Conservation (phyloP, 495 filamentous ascomycete genomes). For the Hypoxylon perforatum region DNA sequence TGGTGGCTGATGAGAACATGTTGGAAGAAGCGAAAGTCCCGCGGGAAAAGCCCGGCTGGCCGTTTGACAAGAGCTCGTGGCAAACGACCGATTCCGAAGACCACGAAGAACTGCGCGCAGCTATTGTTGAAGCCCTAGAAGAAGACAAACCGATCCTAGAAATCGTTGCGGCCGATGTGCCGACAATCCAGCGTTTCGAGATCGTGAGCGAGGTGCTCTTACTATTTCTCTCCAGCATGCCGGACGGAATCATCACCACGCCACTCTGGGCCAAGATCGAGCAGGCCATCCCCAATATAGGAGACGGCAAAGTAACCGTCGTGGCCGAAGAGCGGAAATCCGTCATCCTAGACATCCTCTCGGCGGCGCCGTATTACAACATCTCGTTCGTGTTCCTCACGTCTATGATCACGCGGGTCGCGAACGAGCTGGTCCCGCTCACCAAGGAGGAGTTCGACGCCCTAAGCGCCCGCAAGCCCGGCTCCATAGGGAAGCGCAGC, state of each 20-base stretch:
- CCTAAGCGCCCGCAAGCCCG: conserved; percentile 32
- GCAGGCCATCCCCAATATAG: conserved; percentile 60
- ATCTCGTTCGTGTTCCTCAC: conserved; percentile 88
- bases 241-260: conserved; percentile 77
- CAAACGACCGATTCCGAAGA: conserved; percentile 41
- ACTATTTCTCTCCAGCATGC: conserved; percentile 74
- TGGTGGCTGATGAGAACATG: conserved; percentile 87
- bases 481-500: conserved; percentile 48
- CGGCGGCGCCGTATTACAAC: conserved; percentile 77
- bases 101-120: conserved; percentile 45
- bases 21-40: conserved; percentile 70
- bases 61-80: conserved; percentile 68
- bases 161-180: conserved; percentile 67
- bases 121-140: conserved; percentile 76
- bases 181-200: conserved; percentile 74
- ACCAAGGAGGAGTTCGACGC: conserved; percentile 49
- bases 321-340: conserved; percentile 72
- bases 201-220: conserved; percentile 74
- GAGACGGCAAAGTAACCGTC: conserved; percentile 40
- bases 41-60: conserved; percentile 72
- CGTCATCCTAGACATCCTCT: conserved; percentile 77
- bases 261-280: conserved; percentile 78
- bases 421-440: conserved; percentile 58
- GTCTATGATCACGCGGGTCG: conserved; percentile 71
- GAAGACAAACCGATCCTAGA: conserved; percentile 66